phyloP scores from a whole-genome alignment of 2,329 filamentous ascomycete species.

The Anisogramma anomala region DNA sequence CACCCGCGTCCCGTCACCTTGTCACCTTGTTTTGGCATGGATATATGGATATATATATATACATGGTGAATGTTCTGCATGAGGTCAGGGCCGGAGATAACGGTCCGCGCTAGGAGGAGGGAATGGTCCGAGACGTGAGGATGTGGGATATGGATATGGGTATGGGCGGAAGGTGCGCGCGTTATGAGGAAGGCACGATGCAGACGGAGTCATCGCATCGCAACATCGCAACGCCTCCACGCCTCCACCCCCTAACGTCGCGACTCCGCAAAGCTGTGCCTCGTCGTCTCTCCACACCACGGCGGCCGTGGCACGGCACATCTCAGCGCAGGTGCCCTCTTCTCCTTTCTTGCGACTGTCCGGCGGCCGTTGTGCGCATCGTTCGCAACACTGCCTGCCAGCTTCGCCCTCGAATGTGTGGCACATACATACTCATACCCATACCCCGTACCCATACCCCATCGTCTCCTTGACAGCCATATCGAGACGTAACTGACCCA shows the following conservation, averaged over 20 bases:
- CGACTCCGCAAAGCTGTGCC: too few relatives aligned
- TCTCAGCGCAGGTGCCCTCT: not conserved
- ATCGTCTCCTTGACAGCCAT: too few relatives aligned
- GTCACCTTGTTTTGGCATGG: not conserved
- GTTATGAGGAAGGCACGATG: constrained; percentile 1
- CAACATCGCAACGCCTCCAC: too few relatives aligned
- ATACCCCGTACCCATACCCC: too few relatives aligned
- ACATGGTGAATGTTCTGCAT: not conserved
- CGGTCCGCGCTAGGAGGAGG: not conserved
- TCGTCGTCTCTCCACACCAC: too few relatives aligned
- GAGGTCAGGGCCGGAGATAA: too few relatives aligned
- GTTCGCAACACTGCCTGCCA: not conserved
- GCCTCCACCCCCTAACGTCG: too few relatives aligned
- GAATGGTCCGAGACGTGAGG: too few relatives aligned
- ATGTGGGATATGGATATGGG: too few relatives aligned
- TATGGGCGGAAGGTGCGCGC: not conserved
- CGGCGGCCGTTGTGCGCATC: not conserved
- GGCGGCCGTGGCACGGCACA: not conserved
- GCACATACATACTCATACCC: too few relatives aligned
- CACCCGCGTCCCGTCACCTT: not conserved
- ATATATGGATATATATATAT: not conserved
- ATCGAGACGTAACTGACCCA: too few relatives aligned
- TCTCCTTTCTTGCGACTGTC: not conserved
- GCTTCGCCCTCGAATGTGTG: not conserved
- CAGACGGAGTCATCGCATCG: constrained; percentile 1